Evolutionary conservation across 2,329 filamentous ascomycete genomes (phyloP), one percentile per base, ranked within the genome.

Genomic region (Bipolaris victoriae): DNA sequence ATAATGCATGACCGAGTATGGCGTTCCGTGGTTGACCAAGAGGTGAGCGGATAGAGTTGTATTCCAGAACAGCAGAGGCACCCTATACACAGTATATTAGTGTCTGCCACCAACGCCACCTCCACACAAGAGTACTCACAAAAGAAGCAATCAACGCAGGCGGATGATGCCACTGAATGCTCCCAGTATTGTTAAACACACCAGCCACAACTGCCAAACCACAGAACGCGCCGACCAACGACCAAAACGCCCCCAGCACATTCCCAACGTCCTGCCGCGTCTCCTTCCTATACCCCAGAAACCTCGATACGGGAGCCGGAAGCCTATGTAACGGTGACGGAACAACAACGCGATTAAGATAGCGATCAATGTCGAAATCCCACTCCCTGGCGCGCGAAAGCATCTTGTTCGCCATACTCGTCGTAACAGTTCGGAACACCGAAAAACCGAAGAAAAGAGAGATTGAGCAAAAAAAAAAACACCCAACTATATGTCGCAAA

Each of bases 291-390:
- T 81, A 78, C 3, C 81, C 80, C 1, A 96, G 77, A 65, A 91
- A 89, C 63, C 86, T 84, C 18, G 90, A 84, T 18, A 95, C 70
- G 0, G 84, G 83, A 45, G 80, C 80, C 0, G 92, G 92, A 1
- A 96, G 70, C 43, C 80, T 77, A 26, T 83, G 78, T 72, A 91
- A 83, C 65, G 84, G 85, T 39, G 89, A 88, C 13, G 84, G 79
- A 7, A 90, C 90, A 22, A 96, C 71, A 58, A 86, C 81, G 2
- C 83, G 89, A 72, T 94, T 92, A 49, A 96, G 73, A 71, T 88
- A 86, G n/a, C 77, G 78, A 80, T 97, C 92, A 62, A 96, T 84
- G 76, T 95, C 86, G 76, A 96, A 86, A 69, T 88, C 81, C 62
- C 71, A 75, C 7, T 60, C 55, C 50, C 62, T 57, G 13, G 65